Percentiles rank a stretch among this genome's conserved stretches.
Evolutionary conservation across 2,329 filamentous ascomycete species (phyloP).

Genomic region (Penicillium sp.): DNA sequence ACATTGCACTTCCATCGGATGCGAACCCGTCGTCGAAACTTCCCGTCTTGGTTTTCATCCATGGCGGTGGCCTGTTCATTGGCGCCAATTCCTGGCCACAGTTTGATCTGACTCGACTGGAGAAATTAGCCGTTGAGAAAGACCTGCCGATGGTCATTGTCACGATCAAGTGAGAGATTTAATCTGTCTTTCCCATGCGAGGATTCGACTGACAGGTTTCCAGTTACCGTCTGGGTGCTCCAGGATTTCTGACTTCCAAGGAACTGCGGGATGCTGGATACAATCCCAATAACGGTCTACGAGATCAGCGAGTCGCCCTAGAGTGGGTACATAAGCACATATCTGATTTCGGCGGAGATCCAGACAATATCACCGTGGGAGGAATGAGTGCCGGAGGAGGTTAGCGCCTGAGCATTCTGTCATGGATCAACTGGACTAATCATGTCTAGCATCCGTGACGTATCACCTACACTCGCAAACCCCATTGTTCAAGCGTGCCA

Average conservation of each 20-base stretch:
- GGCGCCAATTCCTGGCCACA: slow-evolving; percentile 58
- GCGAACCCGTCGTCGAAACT: slow-evolving; percentile 35
- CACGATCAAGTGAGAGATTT: slow-evolving; percentile 43
- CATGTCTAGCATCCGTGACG: slow-evolving; percentile 30
- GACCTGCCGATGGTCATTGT: slow-evolving; percentile 51
- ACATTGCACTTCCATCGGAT: slow-evolving; percentile 50
- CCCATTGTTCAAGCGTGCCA: slow-evolving; percentile 45
- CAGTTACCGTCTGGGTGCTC: slow-evolving; percentile 51
- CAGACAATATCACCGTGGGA: slow-evolving; percentile 43
- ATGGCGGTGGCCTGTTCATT: slow-evolving; percentile 54
- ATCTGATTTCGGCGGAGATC: slow-evolving; percentile 44
- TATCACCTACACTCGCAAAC: slow-evolving; percentile 39
- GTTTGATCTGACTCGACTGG: slow-evolving; percentile 50
- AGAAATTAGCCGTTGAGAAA: slow-evolving; percentile 47
- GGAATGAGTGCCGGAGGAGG: slow-evolving; percentile 52
- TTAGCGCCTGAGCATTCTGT: slow-evolving; percentile 17
- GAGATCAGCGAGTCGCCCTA: slow-evolving; percentile 51
- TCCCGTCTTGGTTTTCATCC: slow-evolving; percentile 56
- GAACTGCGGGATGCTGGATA: slow-evolving; percentile 50
- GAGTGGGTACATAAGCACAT: slow-evolving; percentile 46
- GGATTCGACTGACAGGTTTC: slow-evolving; percentile 7
- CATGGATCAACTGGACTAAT: slow-evolving; percentile 6
- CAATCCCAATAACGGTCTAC: slow-evolving; percentile 48
- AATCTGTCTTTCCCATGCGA: neutral
- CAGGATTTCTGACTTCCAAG: slow-evolving; percentile 52